These are phyloP conservation scores for Saksenaea oblongispora DNA, from an alignment of 371 early-diverging fungal species.

Conservation along the genomic window DNA sequence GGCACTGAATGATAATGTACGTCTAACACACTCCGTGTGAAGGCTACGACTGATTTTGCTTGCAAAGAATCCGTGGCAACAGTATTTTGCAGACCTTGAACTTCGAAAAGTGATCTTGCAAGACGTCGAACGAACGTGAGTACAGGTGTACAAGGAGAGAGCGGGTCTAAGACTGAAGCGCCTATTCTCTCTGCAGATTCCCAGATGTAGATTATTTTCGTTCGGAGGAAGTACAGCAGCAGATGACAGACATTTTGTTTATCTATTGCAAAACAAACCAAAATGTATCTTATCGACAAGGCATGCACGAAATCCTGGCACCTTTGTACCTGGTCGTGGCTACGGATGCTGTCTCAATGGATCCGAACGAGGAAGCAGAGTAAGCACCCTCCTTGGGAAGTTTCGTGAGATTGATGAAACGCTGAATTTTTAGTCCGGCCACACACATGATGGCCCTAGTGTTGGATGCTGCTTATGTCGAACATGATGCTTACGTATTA, in stretches of 20 bases:
- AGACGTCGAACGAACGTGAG: constrained; percentile 92
- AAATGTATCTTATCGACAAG: constrained; percentile 92
- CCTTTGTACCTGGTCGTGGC: constrained; percentile 80
- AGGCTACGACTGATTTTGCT: neutral
- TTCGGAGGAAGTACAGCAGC: constrained; percentile 59
- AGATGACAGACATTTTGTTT: constrained; percentile 83
- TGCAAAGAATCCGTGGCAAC: constrained; percentile 87
- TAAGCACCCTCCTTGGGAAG: constrained; percentile 12
- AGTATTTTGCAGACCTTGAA: constrained; percentile 86
- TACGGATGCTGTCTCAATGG: constrained; percentile 49
- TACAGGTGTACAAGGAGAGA: neutral
- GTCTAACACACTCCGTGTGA: neutral
- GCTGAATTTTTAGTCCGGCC: constrained; percentile 23
- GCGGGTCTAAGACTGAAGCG: too few species aligned
- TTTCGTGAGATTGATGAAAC: neutral
- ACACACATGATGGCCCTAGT: constrained; percentile 33
- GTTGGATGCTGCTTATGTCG: constrained; percentile 58
- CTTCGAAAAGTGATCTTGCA: constrained; percentile 81
- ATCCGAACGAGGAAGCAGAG: constrained; percentile 17
- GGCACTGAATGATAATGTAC: constrained; percentile 76
- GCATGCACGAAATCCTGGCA: constrained; percentile 96
- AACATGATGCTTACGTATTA: constrained; percentile 84
- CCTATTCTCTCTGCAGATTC: constrained; percentile 53
- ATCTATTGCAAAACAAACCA: constrained; percentile 88
- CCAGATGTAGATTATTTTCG: constrained; percentile 88